Conservation (phyloP, 768 basidiomycete species). For the Flagelloscypha sp. region DNA sequence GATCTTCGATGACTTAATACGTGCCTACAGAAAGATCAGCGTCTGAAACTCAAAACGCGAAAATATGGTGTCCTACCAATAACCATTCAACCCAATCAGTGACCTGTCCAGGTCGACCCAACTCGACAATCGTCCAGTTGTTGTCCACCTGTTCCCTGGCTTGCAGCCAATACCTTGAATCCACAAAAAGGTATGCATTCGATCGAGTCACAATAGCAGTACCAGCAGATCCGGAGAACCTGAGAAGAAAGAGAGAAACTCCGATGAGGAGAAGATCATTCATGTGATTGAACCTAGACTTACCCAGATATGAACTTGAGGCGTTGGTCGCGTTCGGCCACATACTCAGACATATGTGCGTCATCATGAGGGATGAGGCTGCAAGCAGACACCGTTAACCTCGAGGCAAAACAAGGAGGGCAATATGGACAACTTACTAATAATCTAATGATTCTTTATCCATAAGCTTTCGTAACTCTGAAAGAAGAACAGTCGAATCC, state of each 20-base stretch:
- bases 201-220: constrained; percentile 60
- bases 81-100: constrained; percentile 80
- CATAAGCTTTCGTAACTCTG: constrained; percentile 60
- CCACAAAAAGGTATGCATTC: constrained; percentile 67
- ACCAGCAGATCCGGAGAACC: constrained; percentile 62
- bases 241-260: constrained; percentile 22
- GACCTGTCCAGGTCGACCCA: constrained; percentile 43
- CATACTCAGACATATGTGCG: constrained; percentile 78
- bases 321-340: constrained; percentile 67
- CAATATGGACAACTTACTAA: constrained; percentile 44
- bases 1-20: constrained; percentile 32
- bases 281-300: constrained; percentile 16
- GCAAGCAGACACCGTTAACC: constrained; percentile 8
- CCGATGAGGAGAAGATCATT: constrained; percentile 2
- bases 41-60: neutral
- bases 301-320: constrained; percentile 73
- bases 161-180: constrained; percentile 81
- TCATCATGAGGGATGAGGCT: constrained; percentile 76
- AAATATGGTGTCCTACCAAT: too few species aligned
- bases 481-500: constrained; percentile 54
- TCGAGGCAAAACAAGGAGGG: constrained; percentile 3
- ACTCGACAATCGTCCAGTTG: constrained; percentile 64
- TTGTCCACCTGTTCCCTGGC: constrained; percentile 59
- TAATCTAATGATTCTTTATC: constrained; percentile 59
- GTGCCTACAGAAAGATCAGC: constrained; percentile 25